These are phyloP conservation scores for Vinca minor DNA, from an alignment of 257 asterid genomes.

Conservation along the genomic window DNA sequence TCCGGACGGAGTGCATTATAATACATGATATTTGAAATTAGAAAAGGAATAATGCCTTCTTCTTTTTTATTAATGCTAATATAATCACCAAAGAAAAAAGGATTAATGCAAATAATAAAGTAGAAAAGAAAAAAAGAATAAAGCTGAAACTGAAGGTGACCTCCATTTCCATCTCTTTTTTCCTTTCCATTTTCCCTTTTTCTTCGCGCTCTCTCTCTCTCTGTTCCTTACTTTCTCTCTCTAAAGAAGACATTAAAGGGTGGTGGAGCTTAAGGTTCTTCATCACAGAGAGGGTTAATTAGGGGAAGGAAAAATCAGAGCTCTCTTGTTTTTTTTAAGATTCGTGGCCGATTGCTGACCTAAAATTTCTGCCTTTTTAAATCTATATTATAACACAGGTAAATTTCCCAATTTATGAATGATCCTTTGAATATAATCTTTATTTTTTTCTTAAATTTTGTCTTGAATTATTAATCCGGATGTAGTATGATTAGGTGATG, in stretches of 20 bases:
- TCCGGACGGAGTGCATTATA: no score
- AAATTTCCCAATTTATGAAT: not conserved
- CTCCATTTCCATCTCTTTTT: conserved; percentile 33
- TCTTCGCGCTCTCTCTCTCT: conserved; percentile 6
- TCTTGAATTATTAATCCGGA: not conserved
- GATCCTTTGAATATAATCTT: not conserved
- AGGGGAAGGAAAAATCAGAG: conserved; percentile 23
- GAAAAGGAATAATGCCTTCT: not conserved
- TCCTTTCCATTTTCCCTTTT: conserved; percentile 7
- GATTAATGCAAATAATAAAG: not conserved
- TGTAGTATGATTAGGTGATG: not conserved
- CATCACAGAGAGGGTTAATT: conserved; percentile 5
- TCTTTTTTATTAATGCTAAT: no score
- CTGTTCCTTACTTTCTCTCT: conserved; percentile 20
- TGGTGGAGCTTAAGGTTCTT: conserved; percentile 32
- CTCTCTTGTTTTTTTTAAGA: conserved; percentile 13
- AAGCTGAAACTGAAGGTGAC: conserved; percentile 31
- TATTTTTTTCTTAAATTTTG: not conserved
- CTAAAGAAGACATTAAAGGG: conserved; percentile 16
- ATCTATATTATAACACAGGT: conserved; percentile 35
- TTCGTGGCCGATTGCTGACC: conserved; percentile 44
- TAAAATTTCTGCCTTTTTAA: conserved; percentile 20
- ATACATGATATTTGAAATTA: no score
- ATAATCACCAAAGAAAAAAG: no score
- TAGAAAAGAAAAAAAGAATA: conserved; percentile 9